Conservation (phyloP, 2,329 filamentous ascomycete genomes). For the Rhexocercosporidium sp. region DNA sequence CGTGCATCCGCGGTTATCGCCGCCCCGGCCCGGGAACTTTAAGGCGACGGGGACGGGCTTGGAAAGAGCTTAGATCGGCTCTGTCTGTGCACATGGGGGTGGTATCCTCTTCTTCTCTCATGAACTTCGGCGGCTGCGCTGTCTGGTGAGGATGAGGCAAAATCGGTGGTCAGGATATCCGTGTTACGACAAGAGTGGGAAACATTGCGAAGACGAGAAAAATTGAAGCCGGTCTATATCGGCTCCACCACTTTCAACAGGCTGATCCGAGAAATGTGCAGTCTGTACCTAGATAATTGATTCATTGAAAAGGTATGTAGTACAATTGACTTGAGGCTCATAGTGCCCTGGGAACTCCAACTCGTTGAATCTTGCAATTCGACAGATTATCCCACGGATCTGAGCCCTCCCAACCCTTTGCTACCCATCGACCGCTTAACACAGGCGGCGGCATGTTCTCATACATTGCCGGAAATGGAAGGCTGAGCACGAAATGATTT, state of each 20-base stretch:
- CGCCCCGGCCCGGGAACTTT: not conserved
- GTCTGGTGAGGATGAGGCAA: not conserved
- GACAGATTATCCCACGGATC: conserved; percentile 19
- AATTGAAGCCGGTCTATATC: conserved; percentile 3
- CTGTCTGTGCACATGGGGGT: not conserved
- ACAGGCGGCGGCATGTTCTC: conserved; percentile 11
- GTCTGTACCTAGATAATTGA: conserved; percentile 6
- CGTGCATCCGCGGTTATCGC: not conserved
- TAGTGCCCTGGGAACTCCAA: conserved; percentile 2
- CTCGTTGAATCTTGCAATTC: conserved; percentile 15
- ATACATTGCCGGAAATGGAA: conserved; percentile 17
- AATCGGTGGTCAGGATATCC: not conserved
- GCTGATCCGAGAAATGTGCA: conserved; percentile 3
- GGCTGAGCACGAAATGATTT: conserved; percentile 11
- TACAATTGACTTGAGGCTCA: conserved; percentile 1
- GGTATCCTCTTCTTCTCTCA: not conserved
- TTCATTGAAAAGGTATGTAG: conserved; percentile 5
- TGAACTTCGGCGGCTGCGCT: not conserved
- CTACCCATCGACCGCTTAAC: conserved; percentile 6
- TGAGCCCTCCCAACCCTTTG: conserved; percentile 17
- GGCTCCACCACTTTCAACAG: conserved; percentile 3
- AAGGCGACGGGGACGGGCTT: not conserved
- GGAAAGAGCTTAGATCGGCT: not conserved
- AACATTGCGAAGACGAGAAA: conserved; percentile 3
- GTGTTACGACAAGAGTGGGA: conserved; percentile 1